Conservation (phyloP, 352 stramenopile species). For the Globisporangium radiosum region DNA sequence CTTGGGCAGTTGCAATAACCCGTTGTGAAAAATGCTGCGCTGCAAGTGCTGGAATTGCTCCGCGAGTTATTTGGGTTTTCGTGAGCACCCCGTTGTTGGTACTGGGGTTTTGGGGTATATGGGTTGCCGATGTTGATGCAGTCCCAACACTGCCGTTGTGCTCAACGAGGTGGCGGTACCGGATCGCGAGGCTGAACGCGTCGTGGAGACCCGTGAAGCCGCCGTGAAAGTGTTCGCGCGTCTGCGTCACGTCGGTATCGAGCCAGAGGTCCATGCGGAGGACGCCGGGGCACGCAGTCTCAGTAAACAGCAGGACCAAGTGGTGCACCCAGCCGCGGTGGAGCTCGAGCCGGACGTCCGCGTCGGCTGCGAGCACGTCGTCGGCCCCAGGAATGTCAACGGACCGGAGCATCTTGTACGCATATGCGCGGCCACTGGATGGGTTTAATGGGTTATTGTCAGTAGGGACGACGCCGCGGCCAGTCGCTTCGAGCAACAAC, state of each 20-base stretch:
- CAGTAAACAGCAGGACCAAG: slow-evolving; percentile 50
- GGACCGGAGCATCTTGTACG: slow-evolving; percentile 59
- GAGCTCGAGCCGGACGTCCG: slow-evolving; percentile 31
- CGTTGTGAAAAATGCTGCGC: slow-evolving; percentile 17
- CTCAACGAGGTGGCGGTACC: slow-evolving; percentile 58
- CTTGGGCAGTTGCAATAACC: slow-evolving; percentile 24
- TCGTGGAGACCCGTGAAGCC: slow-evolving; percentile 60
- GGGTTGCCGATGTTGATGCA: background rate
- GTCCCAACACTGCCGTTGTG: slow-evolving; percentile 1
- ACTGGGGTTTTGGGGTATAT: background rate
- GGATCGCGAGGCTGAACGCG: slow-evolving; percentile 56
- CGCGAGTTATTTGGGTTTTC: background rate
- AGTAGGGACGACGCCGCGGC: slow-evolving; percentile 34
- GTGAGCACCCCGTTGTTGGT: slow-evolving; percentile 5
- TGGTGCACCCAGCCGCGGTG: slow-evolving; percentile 52
- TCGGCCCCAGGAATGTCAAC: slow-evolving; percentile 25
- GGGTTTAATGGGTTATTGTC: too few species aligned
- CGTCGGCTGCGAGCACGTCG: slow-evolving; percentile 37
- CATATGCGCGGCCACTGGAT: slow-evolving; percentile 27
- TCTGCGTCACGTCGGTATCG: slow-evolving; percentile 53
- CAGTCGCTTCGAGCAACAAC: slow-evolving; percentile 49
- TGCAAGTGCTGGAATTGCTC: slow-evolving; percentile 18
- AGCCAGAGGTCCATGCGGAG: slow-evolving; percentile 73
- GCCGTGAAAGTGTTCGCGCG: slow-evolving; percentile 40
- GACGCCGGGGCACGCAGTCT: slow-evolving; percentile 46